A percentile compares a stretch with the other conserved stretches of the same genome.
Evolutionary conservation across 2,329 filamentous ascomycete species (phyloP).

Genomic region (Amauroascus niger): DNA sequence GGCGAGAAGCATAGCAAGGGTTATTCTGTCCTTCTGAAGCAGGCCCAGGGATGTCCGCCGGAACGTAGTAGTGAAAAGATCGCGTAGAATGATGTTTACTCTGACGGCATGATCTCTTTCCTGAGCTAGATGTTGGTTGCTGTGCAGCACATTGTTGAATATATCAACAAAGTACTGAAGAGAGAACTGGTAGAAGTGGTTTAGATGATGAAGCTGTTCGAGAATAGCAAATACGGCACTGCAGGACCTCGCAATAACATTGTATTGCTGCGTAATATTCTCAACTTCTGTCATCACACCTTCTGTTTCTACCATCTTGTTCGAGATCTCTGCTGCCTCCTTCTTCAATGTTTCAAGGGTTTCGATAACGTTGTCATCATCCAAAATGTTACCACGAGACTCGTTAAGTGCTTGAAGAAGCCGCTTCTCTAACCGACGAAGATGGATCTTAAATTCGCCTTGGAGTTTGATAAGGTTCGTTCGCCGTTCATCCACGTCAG

Average conservation of each 20-base stretch:
- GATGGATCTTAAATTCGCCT: conserved; percentile 97
- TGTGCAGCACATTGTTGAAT: conserved; percentile 81
- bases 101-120: conserved; percentile 68
- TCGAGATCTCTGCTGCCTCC: conserved; percentile 89
- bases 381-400: conserved; percentile 92
- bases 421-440: conserved; percentile 88
- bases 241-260: conserved; percentile 84
- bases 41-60: conserved; percentile 87
- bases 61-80: conserved; percentile 85
- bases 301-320: conserved; percentile 92
- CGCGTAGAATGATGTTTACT: conserved; percentile 79
- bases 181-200: conserved; percentile 99
- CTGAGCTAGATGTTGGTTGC: conserved; percentile 61
- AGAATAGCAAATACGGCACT: conserved; percentile 95
- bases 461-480: conserved; percentile 98
- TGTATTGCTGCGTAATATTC: conserved; percentile 88
- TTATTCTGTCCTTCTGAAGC: conserved; percentile 87
- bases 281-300: conserved; percentile 98
- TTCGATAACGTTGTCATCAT: conserved; percentile 96
- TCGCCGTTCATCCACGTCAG: conserved; percentile 90
- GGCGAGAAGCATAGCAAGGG: conserved; percentile 85
- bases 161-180: conserved; percentile 97
- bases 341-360: conserved; percentile 96
- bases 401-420: conserved; percentile 92
- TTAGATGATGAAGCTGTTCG: conserved; percentile 94